phyloP scores from a whole-genome alignment of 352 stramenopile species.

The Phytopythium helicoides region DNA sequence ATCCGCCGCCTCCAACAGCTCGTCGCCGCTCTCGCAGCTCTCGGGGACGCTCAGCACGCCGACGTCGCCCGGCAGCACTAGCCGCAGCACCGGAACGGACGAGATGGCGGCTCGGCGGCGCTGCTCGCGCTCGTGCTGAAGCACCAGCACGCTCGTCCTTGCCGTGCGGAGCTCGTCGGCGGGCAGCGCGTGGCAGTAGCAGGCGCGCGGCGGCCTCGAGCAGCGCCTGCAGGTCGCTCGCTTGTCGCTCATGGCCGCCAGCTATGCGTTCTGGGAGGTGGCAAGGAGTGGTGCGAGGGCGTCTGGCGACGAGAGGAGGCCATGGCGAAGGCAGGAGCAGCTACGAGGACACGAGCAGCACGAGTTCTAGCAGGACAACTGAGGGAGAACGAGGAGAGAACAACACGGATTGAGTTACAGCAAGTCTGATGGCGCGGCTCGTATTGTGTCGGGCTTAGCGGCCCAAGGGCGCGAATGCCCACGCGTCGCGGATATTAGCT shows the following conservation, averaged over 20 bases:
- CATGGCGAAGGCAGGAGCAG: no score
- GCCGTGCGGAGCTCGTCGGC: slow-evolving; percentile 14
- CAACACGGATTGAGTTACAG: slow-evolving; percentile 1
- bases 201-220: slow-evolving; percentile 38
- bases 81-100: slow-evolving; percentile 60
- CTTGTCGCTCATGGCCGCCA: background rate
- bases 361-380: no score
- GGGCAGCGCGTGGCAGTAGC: slow-evolving; percentile 57
- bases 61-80: slow-evolving; percentile 30
- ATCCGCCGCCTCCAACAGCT: slow-evolving; percentile 23
- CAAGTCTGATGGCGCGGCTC: slow-evolving; percentile 8
- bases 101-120: slow-evolving; percentile 54
- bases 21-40: slow-evolving; percentile 25
- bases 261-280: background rate
- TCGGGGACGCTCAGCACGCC: slow-evolving; percentile 40
- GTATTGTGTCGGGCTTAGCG: background rate
- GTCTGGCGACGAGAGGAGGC: no score
- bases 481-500: slow-evolving; percentile 15
- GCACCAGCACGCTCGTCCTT: slow-evolving; percentile 47
- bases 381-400: no score
- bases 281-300: no score
- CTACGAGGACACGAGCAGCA: no score
- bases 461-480: background rate
- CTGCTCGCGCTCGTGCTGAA: slow-evolving; percentile 65
- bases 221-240: slow-evolving; percentile 45